Percentiles rank a stretch among this genome's conserved stretches.
phyloP scores from a whole-genome alignment of 2,329 filamentous ascomycete genomes.

The Talaromyces sp. region DNA sequence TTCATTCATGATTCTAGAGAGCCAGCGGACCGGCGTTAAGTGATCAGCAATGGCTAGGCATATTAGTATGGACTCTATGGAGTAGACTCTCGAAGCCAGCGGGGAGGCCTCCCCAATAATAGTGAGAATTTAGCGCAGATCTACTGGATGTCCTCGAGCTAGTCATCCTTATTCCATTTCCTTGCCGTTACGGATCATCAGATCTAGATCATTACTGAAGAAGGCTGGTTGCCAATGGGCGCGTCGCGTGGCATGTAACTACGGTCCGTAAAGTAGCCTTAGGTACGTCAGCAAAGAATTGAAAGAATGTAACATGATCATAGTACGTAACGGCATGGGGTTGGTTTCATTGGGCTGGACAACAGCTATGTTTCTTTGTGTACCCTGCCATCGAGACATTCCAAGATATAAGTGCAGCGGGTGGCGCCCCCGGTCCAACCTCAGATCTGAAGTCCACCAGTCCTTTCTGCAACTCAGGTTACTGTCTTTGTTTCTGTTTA shows the following conservation, averaged over 20 bases:
- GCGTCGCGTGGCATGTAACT: not conserved
- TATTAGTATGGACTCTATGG: not conserved
- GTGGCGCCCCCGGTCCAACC: not conserved
- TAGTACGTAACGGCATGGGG: not conserved
- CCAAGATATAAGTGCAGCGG: not conserved
- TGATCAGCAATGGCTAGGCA: not conserved
- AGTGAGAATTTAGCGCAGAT: not conserved
- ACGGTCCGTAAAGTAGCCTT: not conserved
- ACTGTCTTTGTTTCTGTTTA: not conserved
- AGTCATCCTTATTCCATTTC: not conserved
- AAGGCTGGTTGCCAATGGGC: not conserved
- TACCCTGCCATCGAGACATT: not conserved
- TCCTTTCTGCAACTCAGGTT: not conserved
- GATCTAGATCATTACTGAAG: not conserved
- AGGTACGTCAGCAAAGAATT: not conserved
- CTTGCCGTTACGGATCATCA: not conserved
- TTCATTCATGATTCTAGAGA: not conserved
- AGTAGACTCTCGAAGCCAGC: not conserved
- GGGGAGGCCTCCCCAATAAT: not conserved
- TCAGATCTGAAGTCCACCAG: not conserved
- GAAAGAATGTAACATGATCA: not conserved
- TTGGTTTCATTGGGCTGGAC: not conserved
- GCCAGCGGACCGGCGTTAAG: not conserved
- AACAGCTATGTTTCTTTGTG: not conserved
- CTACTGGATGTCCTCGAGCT: not conserved